Evolutionary conservation across 2,329 filamentous ascomycete genomes (phyloP).

Genomic region (Zymoseptoria pseudotritici): DNA sequence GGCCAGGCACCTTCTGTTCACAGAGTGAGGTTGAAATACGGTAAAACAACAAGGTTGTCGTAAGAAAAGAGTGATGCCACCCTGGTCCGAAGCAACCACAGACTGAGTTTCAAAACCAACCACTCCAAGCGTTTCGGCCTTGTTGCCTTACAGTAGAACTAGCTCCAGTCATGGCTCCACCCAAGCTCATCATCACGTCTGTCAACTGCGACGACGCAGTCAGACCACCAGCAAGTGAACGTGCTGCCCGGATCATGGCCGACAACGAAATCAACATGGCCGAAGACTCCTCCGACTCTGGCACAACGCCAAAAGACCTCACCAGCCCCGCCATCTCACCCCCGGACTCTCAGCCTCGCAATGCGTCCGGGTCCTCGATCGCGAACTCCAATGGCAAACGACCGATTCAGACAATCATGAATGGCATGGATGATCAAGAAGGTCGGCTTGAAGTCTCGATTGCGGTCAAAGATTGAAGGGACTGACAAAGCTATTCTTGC

Average conservation of each 20-base stretch:
- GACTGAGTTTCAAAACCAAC: background rate
- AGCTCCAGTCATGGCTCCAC: background rate
- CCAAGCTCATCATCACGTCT: too few species aligned
- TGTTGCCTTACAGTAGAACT: background rate
- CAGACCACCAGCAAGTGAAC: background rate
- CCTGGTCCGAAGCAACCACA: background rate
- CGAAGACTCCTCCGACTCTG: background rate
- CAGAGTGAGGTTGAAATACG: background rate
- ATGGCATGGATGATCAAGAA: slow-evolving; percentile 24
- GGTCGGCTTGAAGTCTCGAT: slow-evolving; percentile 1
- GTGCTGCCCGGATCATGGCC: background rate
- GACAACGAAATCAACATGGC: background rate
- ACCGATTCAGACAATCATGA: slow-evolving; percentile 29
- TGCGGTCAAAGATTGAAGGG: background rate
- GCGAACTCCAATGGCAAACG: slow-evolving; percentile 34
- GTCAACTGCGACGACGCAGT: background rate
- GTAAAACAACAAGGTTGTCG: background rate
- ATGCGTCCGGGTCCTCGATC: slow-evolving; percentile 16
- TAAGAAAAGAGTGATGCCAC: background rate
- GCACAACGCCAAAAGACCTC: slow-evolving; percentile 35
- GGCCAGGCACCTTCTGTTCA: background rate
- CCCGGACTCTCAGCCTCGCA: slow-evolving; percentile 44
- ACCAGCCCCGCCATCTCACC: slow-evolving; percentile 39
- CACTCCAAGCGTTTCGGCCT: background rate
- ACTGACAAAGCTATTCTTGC: background rate